Base-by-base conservation (phyloP, 768 basidiomycete species). In the Mycena vitilis region DNA sequence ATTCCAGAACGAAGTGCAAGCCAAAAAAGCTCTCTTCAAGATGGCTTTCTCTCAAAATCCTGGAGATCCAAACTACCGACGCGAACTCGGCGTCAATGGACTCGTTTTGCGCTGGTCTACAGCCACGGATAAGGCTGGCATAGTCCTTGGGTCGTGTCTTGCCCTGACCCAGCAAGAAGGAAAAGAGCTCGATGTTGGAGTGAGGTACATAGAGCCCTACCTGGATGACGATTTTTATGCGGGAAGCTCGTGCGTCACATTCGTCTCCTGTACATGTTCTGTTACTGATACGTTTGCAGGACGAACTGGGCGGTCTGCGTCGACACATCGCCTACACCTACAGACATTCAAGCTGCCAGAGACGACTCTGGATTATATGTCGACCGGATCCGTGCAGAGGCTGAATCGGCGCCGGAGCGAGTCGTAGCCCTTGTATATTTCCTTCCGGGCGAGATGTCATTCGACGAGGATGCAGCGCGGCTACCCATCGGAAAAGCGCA, bases 21-120 rank as follows among this genome's bases (percentile, higher is more conserved):
- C 30, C 30, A 5, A 5, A 30, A 30, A 5, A 30, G 30, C 30
- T 5, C 30, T 30, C 30, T 2, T 30, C 5, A 30, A 30, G 30
- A 58, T 59, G 49, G 5, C 49, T 8, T 22, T 12, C n/a, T 38
- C 55, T 1, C 54, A 25, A 15, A 38, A 49, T n/a, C 45, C 51
- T 16, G 65, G 44, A 18, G 58, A 60, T 45, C 53, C 52, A 25
- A 7, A 34, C 11, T 66, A 66, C n/a, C 58, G 59, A 1, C 51
- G 58, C 13, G 37, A 6, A 16, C 51, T 66, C 18, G 58, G 42
- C 2, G 64, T 16, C 3, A 25, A 23, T 12, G 49, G n/a, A 1
- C 48, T 66, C 15, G 44, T 56, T 1, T 23, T 66, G 22, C 59
- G 64, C 13, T 65, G 64, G 57, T 65, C 64, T 20, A 59, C 64